These are phyloP conservation scores for Lasiosphaeriaceae sp. DNA, from an alignment of 495 filamentous ascomycete genomes.

Conservation along the genomic window DNA sequence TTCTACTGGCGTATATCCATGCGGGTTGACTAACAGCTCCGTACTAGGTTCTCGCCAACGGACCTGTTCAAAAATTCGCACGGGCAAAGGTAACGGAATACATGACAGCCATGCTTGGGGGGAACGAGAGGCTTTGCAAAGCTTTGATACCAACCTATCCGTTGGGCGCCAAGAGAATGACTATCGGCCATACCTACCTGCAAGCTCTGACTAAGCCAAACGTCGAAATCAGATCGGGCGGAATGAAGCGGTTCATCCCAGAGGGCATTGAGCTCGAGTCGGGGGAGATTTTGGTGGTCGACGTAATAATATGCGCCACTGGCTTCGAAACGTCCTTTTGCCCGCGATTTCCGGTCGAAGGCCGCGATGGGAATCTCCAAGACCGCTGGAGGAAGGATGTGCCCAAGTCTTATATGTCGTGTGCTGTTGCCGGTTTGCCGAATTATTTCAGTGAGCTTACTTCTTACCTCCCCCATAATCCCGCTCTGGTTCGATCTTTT, in stretches of 20 bases:
- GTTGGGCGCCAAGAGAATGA: slow-evolving; percentile 63
- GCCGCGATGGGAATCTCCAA: slow-evolving; percentile 48
- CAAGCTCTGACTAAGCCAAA: slow-evolving; percentile 59
- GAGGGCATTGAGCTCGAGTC: slow-evolving; percentile 56
- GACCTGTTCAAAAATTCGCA: slow-evolving; percentile 33
- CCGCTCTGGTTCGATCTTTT: no score
- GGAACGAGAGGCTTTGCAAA: slow-evolving; percentile 39
- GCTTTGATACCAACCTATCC: slow-evolving; percentile 62
- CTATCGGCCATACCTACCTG: slow-evolving; percentile 65
- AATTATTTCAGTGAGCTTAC: slow-evolving; percentile 45
- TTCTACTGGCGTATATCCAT: not conserved
- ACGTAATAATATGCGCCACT: slow-evolving; percentile 67
- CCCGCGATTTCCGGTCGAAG: slow-evolving; percentile 58
- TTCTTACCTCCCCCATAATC: not conserved
- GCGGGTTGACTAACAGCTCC: not conserved
- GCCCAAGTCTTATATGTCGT: slow-evolving; percentile 44
- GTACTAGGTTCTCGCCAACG: slow-evolving; percentile 28
- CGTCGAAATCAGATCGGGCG: slow-evolving; percentile 53
- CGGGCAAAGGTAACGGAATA: slow-evolving; percentile 35
- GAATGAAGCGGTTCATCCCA: slow-evolving; percentile 54
- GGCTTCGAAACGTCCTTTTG: slow-evolving; percentile 61
- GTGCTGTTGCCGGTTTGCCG: slow-evolving; percentile 40
- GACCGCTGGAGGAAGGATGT: slow-evolving; percentile 32
- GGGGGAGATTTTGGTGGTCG: slow-evolving; percentile 52
- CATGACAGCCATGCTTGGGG: slow-evolving; percentile 43